Conservation (phyloP, 1,284 basidiomycete species). For the Moesziomyces aphidis region DNA sequence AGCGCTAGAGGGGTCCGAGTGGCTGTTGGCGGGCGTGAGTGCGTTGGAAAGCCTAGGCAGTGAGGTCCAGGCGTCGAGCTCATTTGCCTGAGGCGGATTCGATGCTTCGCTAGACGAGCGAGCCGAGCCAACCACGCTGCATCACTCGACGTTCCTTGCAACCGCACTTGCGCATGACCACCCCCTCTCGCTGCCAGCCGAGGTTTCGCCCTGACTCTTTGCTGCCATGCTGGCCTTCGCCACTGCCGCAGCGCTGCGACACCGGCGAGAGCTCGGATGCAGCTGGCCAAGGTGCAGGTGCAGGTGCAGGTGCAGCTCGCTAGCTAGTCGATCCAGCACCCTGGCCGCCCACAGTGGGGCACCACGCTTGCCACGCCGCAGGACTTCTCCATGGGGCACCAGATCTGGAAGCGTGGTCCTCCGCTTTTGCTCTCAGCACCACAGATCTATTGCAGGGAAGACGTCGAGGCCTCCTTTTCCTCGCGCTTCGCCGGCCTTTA, state of each 20-base stretch:
- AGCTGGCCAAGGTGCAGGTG: neutral
- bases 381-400: conserved; percentile 9
- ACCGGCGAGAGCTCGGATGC: neutral
- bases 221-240: neutral
- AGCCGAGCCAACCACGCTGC: conserved; percentile 12
- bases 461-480: neutral
- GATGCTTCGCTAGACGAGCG: conserved; percentile 9
- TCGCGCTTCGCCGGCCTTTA: neutral
- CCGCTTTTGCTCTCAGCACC: neutral
- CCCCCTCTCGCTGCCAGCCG: conserved; percentile 1
- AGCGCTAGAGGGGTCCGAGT: neutral
- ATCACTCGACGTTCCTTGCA: conserved; percentile 15
- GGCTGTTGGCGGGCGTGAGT: too few relatives aligned
- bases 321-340: neutral
- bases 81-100: neutral
- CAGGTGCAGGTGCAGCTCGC: neutral
- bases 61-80: neutral
- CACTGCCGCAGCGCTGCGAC: neutral
- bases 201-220: conserved; percentile 9
- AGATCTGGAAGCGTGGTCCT: neutral
- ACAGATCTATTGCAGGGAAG: neutral
- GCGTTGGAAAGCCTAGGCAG: too few relatives aligned
- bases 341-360: conserved; percentile 1
- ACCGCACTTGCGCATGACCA: conserved; percentile 5
- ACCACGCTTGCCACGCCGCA: too few relatives aligned